Evolutionary conservation across 2,329 filamentous ascomycete species (phyloP).

Genomic region (Tolypocladium tropicale): DNA sequence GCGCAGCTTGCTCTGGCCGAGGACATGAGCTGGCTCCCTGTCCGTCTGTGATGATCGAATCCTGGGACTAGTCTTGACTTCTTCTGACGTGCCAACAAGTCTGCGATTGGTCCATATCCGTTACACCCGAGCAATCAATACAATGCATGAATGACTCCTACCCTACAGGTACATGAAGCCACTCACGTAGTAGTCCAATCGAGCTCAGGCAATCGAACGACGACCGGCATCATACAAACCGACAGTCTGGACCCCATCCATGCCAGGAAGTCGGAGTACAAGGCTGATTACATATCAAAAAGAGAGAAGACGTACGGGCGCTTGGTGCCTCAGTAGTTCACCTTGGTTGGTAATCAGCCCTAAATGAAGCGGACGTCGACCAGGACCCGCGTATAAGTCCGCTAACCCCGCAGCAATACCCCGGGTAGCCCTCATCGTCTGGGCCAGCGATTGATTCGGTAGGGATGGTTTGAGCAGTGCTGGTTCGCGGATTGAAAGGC

Average conservation of each 20-base stretch:
- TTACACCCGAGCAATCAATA: no score
- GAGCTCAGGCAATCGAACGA: neutral
- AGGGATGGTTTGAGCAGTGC: no score
- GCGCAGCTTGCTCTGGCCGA: constrained; percentile 3
- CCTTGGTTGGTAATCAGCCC: neutral
- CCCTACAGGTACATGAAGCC: no score
- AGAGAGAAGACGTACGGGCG: no score
- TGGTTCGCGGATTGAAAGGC: neutral
- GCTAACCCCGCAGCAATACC: neutral
- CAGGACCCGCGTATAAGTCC: neutral
- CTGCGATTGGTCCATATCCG: neutral
- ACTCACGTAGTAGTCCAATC: no score
- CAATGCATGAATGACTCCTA: no score
- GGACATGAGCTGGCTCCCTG: neutral
- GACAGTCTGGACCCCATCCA: neutral
- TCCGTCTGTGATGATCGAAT: neutral
- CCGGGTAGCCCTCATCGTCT: neutral
- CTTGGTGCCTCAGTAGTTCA: neutral
- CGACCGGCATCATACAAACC: neutral
- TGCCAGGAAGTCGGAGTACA: neutral
- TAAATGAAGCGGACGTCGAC: neutral
- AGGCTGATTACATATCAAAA: neutral
- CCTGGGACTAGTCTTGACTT: neutral
- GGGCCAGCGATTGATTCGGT: no score
- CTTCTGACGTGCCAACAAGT: neutral